These are phyloP conservation scores for Trichosporon ovoides DNA, from an alignment of 1,284 basidiomycete genomes.

Conservation along the genomic window DNA sequence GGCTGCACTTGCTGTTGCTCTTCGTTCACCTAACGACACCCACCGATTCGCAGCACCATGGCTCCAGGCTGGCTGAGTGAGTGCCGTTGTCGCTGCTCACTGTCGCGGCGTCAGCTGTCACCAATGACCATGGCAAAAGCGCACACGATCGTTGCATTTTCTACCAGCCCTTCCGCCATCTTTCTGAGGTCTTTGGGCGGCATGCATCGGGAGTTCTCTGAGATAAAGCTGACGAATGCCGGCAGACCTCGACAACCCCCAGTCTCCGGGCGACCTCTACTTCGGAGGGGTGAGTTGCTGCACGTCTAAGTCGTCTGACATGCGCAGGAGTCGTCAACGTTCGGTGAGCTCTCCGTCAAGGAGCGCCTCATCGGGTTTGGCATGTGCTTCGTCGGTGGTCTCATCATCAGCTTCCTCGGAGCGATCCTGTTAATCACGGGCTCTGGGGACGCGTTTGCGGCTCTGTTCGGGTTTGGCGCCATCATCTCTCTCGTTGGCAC, in stretches of 20 bases:
- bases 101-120: no score
- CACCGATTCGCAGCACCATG: slow-evolving; percentile 1
- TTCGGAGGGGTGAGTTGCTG: slow-evolving; percentile 39
- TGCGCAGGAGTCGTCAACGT: slow-evolving; percentile 62
- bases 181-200: no score
- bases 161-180: no score
- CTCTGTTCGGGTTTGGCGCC: slow-evolving; percentile 77
- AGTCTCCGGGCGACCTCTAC: slow-evolving; percentile 40
- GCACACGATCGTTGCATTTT: no score
- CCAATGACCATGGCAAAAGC: no score
- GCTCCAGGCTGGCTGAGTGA: slow-evolving; percentile 33
- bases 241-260: slow-evolving; percentile 18
- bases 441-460: slow-evolving; percentile 71
- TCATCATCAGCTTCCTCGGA: slow-evolving; percentile 67
- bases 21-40: neutral
- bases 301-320: slow-evolving; percentile 8
- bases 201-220: no score
- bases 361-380: slow-evolving; percentile 78
- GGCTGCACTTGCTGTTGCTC: no score
- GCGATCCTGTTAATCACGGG: slow-evolving; percentile 72
- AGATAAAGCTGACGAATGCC: no score
- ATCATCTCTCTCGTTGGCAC: slow-evolving; percentile 78
- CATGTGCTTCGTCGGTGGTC: slow-evolving; percentile 66
- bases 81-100: neutral
- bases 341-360: slow-evolving; percentile 67